Base-by-base conservation (phyloP, 2,329 filamentous ascomycete species). In the Arachnomyces sp. region DNA sequence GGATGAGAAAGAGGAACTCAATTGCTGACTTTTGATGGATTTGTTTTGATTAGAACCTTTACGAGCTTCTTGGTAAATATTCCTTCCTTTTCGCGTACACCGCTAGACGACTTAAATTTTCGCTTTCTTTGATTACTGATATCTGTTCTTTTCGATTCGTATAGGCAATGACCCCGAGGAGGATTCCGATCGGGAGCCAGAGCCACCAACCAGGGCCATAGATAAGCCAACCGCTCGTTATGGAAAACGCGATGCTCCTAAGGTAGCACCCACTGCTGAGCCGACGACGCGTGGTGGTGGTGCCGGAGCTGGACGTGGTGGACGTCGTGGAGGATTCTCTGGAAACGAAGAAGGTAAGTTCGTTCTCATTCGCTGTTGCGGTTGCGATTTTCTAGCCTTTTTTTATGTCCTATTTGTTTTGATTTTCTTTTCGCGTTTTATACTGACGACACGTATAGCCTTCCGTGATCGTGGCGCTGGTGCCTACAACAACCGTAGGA, bases 61-160 rank as follows among this genome's bases (percentile, higher is more conserved):
- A 86, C 79, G 90, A 92, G 79, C 83, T 94, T 75, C 87, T 98
- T 78, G 90, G 92, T 96, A 94, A 39, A 38, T 16, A 17, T 11
- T 53, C 54, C 52, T 46, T 44, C 46, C 18, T 37, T 36, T 36
- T 21, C 41, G 36, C 40, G 39, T 37, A 31, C 9, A 14, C 5
- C 16, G 18, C 3, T 11, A 4, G 36, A 15, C n/a, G 16, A 13
- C 12, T 31, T 36, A 41, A 25, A 44, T 41, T 47, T 41, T 38
- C 38, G 31, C 39, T 45, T 40, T 40, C 34, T 47, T 47, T 42
- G 42, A 34, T 37, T 36, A 38, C 43, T 36, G 38, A 42, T 46
- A 54, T 53, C 44, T 35, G 12, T 28, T 50, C 49, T 39, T 50
- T 50, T 51, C 34, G 31, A 39, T 49, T 48, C 33, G 47, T 50